Evolutionary conservation across 306 rosid species (phyloP).

Genomic region (Rosa persica): DNA sequence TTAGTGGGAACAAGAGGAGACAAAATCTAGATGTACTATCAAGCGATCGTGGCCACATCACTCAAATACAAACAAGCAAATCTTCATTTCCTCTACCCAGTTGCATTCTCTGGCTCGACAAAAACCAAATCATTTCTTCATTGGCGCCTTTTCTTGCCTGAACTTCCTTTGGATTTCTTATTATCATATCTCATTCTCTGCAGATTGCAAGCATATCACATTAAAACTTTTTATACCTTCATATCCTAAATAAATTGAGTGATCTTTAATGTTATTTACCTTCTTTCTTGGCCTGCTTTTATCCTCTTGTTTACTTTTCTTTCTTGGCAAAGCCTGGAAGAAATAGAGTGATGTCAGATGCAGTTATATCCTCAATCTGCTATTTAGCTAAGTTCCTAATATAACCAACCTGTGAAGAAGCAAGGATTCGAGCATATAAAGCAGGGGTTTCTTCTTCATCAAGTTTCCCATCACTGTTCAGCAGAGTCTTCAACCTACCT

Average conservation of each 20-base stretch:
- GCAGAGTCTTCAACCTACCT: slow-evolving; percentile 73
- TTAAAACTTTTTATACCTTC: neutral
- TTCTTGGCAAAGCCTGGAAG: slow-evolving; percentile 44
- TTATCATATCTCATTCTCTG: slow-evolving; percentile 42
- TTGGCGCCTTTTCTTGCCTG: slow-evolving; percentile 50
- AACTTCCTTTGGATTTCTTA: slow-evolving; percentile 23
- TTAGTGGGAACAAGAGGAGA: neutral
- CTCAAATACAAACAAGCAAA: neutral
- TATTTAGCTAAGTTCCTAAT: neutral
- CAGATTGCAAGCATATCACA: slow-evolving; percentile 21
- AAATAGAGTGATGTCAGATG: neutral
- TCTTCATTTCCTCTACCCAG: slow-evolving; percentile 1
- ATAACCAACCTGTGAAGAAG: slow-evolving; percentile 48
- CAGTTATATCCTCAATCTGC: slow-evolving; percentile 8
- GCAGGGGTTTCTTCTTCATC: slow-evolving; percentile 55
- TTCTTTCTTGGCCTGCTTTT: slow-evolving; percentile 42
- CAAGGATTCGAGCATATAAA: slow-evolving; percentile 37
- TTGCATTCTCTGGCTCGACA: neutral
- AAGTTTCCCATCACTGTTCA: slow-evolving; percentile 76
- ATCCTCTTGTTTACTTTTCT: slow-evolving; percentile 30
- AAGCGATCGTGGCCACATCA: neutral
- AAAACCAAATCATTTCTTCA: slow-evolving; percentile 27
- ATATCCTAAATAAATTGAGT: neutral
- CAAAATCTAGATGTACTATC: neutral
- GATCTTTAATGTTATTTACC: slow-evolving; percentile 37